Evolutionary conservation across 148 eudicot genomes (phyloP).

Genomic region (Amaranthus hypochondriacus): DNA sequence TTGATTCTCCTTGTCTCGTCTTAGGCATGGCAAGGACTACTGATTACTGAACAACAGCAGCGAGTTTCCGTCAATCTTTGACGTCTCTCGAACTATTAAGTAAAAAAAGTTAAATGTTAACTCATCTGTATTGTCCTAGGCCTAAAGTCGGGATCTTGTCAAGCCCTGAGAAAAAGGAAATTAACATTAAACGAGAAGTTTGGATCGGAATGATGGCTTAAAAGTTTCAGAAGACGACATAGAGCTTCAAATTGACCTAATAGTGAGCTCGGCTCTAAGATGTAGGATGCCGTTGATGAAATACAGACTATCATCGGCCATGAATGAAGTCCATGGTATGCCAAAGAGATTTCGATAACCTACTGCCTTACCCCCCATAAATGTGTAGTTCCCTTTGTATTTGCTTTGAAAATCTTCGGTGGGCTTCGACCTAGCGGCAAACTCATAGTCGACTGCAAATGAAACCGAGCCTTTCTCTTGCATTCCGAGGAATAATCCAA

Average conservation of each 20-base stretch:
- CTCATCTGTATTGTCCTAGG: constrained; percentile 5
- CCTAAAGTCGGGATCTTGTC: constrained; percentile 16
- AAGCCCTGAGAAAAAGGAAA: constrained; percentile 1
- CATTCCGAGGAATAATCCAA: constrained; percentile 86
- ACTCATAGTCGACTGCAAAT: constrained; percentile 82
- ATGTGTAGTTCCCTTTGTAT: constrained; percentile 82
- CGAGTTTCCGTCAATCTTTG: not conserved
- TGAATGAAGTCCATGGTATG: constrained; percentile 74
- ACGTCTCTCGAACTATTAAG: constrained; percentile 6
- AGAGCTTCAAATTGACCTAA: constrained; percentile 36
- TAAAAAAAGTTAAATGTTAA: constrained; percentile 16
- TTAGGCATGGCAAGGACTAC: constrained; percentile 12
- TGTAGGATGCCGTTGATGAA: constrained; percentile 75
- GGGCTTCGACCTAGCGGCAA: constrained; percentile 80
- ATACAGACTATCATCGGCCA: constrained; percentile 87
- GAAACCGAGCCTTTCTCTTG: constrained; percentile 88
- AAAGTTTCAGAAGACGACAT: not conserved
- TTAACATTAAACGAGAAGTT: constrained; percentile 12
- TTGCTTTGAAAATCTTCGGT: constrained; percentile 72
- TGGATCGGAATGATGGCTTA: not conserved
- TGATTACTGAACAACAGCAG: not conserved
- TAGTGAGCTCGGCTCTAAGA: constrained; percentile 87
- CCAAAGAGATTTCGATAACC: constrained; percentile 84
- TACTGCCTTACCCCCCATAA: constrained; percentile 89
- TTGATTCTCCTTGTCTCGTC: constrained; percentile 9